Conservation (phyloP, 2,329 filamentous ascomycete species). For the Pseudogymnoascus sp. region DNA sequence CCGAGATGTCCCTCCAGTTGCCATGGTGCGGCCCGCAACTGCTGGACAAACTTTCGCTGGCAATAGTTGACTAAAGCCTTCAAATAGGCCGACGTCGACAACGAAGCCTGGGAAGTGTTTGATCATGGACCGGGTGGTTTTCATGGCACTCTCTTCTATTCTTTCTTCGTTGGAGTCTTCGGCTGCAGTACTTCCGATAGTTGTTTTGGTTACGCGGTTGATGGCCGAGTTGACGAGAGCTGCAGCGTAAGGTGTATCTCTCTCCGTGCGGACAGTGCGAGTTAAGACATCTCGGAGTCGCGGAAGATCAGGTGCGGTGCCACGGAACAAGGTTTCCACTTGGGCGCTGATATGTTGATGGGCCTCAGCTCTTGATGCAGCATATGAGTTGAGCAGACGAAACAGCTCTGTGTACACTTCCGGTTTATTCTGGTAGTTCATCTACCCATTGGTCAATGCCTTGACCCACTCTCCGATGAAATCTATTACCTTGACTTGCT, state of each 20-base stretch:
- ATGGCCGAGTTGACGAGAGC: slow-evolving; percentile 2
- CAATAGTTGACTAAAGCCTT: not conserved
- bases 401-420: not conserved
- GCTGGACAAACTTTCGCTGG: not conserved
- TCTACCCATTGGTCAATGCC: not conserved
- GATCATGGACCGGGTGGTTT: too few species aligned
- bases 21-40: not conserved
- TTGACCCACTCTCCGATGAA: not conserved
- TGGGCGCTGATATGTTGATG: not conserved
- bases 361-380: not conserved
- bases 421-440: not conserved
- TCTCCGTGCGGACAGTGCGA: not conserved
- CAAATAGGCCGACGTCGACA: not conserved
- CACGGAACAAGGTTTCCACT: not conserved
- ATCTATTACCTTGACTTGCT: not conserved
- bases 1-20: not conserved
- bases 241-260: not conserved
- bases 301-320: not conserved
- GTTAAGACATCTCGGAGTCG: not conserved
- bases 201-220: not conserved
- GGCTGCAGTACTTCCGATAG: not conserved
- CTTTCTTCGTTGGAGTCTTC: not conserved
- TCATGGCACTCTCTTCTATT: not conserved
- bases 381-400: not conserved
- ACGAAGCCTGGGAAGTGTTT: not conserved